These are phyloP conservation scores for Mycena floridula DNA, from an alignment of 768 basidiomycete genomes.

Conservation along the genomic window DNA sequence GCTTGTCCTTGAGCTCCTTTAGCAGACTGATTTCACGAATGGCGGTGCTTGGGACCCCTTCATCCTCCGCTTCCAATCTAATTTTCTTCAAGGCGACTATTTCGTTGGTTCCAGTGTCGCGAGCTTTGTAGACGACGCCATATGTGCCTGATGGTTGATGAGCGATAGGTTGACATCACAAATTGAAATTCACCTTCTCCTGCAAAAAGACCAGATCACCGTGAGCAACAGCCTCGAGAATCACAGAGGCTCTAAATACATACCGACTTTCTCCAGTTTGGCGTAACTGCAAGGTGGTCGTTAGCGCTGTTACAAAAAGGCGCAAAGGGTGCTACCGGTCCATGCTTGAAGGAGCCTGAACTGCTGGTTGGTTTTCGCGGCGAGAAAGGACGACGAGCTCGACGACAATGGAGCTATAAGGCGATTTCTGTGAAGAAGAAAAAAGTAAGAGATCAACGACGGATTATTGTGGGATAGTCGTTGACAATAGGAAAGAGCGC, in stretches of 20 bases:
- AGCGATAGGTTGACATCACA: constrained; percentile 6
- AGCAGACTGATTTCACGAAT: constrained; percentile 97
- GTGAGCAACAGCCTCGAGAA: constrained; percentile 36
- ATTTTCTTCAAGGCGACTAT: constrained; percentile 99
- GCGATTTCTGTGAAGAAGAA: neutral
- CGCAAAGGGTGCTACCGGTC: constrained; percentile 30
- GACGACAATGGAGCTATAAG: neutral
- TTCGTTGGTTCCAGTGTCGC: constrained; percentile 68
- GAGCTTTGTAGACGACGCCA: constrained; percentile 97
- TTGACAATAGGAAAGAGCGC: neutral
- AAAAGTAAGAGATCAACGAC: neutral
- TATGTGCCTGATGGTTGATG: constrained; percentile 75
- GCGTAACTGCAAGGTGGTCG: constrained; percentile 60
- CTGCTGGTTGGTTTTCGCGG: neutral
- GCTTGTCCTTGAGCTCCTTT: constrained; percentile 94
- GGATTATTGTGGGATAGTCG: neutral
- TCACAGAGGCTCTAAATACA: constrained; percentile 31
- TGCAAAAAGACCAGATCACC: constrained; percentile 14
- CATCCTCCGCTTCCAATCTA: constrained; percentile 95
- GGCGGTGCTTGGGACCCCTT: constrained; percentile 96
- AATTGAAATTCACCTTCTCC: constrained; percentile 40
- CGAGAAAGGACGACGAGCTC: neutral
- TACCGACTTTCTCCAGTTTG: constrained; percentile 98
- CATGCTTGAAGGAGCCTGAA: constrained; percentile 22
- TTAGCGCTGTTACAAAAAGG: neutral